Base-by-base conservation (phyloP, 176 grass and related monocot genomes). In the Hordeum marinum region DNA sequence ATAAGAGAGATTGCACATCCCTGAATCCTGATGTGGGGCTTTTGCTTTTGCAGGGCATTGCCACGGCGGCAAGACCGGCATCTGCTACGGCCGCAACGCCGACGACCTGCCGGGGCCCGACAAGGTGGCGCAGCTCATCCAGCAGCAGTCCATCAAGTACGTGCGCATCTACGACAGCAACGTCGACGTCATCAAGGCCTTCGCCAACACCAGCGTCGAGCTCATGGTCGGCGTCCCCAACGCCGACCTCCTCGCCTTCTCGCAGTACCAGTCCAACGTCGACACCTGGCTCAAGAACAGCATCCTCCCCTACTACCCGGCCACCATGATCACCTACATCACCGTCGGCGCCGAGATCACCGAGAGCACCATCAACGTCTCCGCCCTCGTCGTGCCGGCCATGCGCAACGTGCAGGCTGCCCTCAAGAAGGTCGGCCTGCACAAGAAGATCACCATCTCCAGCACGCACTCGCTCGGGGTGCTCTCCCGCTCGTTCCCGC, bases 191-290 rank as follows among this genome's bases (percentile, higher is more conserved):
- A 87, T 99, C 74, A 99, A 94, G 85, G 87, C 96, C 69, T 99
- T 99, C 48, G 91, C 96, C 39, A 94, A 96, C 90, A 99, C 96
- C 4, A 68, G 96, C 52, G 86, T 96, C 34, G 96, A 99, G 72
- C 93, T 99, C 82, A 99, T 96, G 88, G 87, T 99, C 6, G 96
- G 93, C 57, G 93, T 99, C 70, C 93, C 96, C 23, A 99, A 99
- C 82, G 90, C 96, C 32, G 96, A 99, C 88, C 86, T 99, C 72
- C 96, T 99, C 63, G 78, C 96, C 68, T 99, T 99, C 50, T 76
- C 93, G n/a, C 96, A 99, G 86, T 99, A 94, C 93, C 96, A 99
- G 83, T 96, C 93, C 76, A 99, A 96, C 48, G 96, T 99, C 1
- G 93, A 99, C 65, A 94, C 93, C 21, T 99, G 96, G 96, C 90